A percentile compares a stretch with the other conserved stretches of the same genome.
Evolutionary conservation across 2,329 filamentous ascomycete genomes (phyloP).

Genomic region (Clarireedia paspali): DNA sequence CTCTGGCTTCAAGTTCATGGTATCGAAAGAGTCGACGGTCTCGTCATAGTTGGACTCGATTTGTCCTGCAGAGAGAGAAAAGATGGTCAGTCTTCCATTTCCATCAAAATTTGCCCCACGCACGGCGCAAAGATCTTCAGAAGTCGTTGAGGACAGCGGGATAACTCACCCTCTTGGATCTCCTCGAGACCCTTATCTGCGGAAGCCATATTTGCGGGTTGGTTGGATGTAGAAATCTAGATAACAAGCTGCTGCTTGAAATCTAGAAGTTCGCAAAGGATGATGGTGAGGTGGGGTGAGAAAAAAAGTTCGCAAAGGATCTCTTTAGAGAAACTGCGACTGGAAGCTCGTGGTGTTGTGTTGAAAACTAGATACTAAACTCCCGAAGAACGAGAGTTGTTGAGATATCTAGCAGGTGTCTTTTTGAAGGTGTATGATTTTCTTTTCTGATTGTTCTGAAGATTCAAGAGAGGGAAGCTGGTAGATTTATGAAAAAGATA

Average conservation of each 20-base stretch:
- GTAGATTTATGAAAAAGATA: slow-evolving; percentile 1
- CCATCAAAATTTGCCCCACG: not conserved
- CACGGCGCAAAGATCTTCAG: not conserved
- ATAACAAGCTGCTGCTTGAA: slow-evolving; percentile 71
- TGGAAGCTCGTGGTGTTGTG: slow-evolving; percentile 15
- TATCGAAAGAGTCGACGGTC: slow-evolving; percentile 97
- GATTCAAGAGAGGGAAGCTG: not conserved
- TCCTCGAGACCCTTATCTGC: slow-evolving; percentile 94
- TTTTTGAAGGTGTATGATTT: slow-evolving; percentile 14
- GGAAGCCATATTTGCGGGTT: slow-evolving; percentile 87
- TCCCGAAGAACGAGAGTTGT: slow-evolving; percentile 36
- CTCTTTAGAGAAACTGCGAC: slow-evolving; percentile 28
- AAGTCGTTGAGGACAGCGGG: not conserved
- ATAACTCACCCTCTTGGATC: slow-evolving; percentile 76
- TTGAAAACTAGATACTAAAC: slow-evolving; percentile 40
- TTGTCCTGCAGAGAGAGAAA: slow-evolving; percentile 56
- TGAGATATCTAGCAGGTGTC: slow-evolving; percentile 25
- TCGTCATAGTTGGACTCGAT: slow-evolving; percentile 99
- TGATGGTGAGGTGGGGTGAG: slow-evolving; percentile 21
- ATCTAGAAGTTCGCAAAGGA: slow-evolving; percentile 46
- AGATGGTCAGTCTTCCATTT: not conserved
- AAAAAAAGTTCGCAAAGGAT: slow-evolving; percentile 24
- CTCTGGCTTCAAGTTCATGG: slow-evolving; percentile 95
- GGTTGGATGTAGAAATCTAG: slow-evolving; percentile 44
- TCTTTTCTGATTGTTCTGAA: not conserved